Conservation (phyloP, 2,329 filamentous ascomycete species). For the Aspergillus unguis region DNA sequence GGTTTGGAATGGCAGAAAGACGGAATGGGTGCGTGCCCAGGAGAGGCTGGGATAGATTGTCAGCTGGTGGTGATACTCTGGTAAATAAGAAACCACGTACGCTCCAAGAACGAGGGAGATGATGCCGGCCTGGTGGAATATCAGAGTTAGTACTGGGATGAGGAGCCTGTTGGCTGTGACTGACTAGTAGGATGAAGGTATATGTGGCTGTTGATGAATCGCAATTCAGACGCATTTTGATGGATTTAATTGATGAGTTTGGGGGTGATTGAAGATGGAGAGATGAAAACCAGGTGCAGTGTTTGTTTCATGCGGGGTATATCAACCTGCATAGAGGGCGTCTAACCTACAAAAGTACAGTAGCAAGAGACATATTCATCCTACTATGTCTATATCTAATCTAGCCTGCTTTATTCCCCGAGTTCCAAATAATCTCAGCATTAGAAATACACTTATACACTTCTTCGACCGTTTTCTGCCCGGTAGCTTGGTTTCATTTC, state of each 20-base stretch:
- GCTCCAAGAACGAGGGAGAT: slow-evolving; percentile 7
- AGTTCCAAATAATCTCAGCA: too few relatives aligned
- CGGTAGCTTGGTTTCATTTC: too few relatives aligned
- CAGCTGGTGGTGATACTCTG: neutral
- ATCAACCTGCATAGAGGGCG: neutral
- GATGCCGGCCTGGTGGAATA: neutral
- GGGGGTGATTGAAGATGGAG: neutral
- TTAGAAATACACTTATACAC: too few relatives aligned
- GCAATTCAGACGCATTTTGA: slow-evolving; percentile 3
- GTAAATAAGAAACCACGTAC: neutral
- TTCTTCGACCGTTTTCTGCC: too few relatives aligned
- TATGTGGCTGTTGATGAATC: neutral
- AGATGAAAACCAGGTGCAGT: neutral
- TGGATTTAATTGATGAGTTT: neutral
- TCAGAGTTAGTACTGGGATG: neutral
- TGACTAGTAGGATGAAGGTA: neutral
- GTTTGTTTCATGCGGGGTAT: neutral
- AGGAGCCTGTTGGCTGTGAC: neutral
- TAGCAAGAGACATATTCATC: too few relatives aligned
- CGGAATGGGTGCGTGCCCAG: slow-evolving; percentile 24
- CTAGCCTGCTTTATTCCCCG: too few relatives aligned
- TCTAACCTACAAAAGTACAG: too few relatives aligned
- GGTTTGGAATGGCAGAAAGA: slow-evolving; percentile 25
- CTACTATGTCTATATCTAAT: too few relatives aligned
- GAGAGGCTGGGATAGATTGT: slow-evolving; percentile 20